Conservation (phyloP, 805 yeast species). For the Saccharomyces cerevisiae region DNA sequence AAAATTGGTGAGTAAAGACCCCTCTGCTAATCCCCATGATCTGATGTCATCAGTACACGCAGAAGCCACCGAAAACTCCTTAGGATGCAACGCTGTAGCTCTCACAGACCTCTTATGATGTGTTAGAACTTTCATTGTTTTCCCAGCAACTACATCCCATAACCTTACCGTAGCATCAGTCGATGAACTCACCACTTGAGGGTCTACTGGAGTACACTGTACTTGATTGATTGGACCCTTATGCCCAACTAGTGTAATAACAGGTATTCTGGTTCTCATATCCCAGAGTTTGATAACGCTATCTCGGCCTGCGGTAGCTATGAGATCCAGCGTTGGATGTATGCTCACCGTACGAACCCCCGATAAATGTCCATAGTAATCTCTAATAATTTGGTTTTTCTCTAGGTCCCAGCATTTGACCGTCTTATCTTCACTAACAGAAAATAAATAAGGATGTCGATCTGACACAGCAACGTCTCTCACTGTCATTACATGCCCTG, state of each 20-base stretch:
- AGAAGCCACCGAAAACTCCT: slow-evolving; percentile 65
- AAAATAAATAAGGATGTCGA: slow-evolving; percentile 79
- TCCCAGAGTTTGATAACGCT: slow-evolving; percentile 89
- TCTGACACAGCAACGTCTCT: slow-evolving; percentile 65
- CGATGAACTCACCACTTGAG: slow-evolving; percentile 77
- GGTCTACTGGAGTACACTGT: slow-evolving; percentile 60
- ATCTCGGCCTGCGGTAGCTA: slow-evolving; percentile 87
- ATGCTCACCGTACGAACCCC: slow-evolving; percentile 77
- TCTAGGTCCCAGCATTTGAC: slow-evolving; percentile 96
- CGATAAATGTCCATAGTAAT: slow-evolving; percentile 90
- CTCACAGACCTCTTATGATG: slow-evolving; percentile 81
- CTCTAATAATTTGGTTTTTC: slow-evolving; percentile 67
- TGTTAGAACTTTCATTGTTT: slow-evolving; percentile 61
- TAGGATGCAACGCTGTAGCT: slow-evolving; percentile 59
- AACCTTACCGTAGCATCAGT: slow-evolving; percentile 76
- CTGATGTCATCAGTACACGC: slow-evolving; percentile 76
- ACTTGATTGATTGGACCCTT: slow-evolving; percentile 65
- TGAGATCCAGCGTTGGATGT: slow-evolving; percentile 77
- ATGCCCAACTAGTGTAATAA: slow-evolving; percentile 78
- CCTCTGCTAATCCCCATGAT: slow-evolving; percentile 78
- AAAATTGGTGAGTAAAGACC: slow-evolving; percentile 56
- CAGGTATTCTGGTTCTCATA: slow-evolving; percentile 66
- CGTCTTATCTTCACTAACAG: slow-evolving; percentile 88
- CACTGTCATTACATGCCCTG: slow-evolving; percentile 89
- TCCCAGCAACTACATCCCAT: slow-evolving; percentile 84